A percentile compares a stretch with the other conserved stretches of the same genome.
These are phyloP conservation scores for Beauveria pseudobassiana DNA, from an alignment of 2,329 filamentous ascomycete genomes.

Conservation along the genomic window DNA sequence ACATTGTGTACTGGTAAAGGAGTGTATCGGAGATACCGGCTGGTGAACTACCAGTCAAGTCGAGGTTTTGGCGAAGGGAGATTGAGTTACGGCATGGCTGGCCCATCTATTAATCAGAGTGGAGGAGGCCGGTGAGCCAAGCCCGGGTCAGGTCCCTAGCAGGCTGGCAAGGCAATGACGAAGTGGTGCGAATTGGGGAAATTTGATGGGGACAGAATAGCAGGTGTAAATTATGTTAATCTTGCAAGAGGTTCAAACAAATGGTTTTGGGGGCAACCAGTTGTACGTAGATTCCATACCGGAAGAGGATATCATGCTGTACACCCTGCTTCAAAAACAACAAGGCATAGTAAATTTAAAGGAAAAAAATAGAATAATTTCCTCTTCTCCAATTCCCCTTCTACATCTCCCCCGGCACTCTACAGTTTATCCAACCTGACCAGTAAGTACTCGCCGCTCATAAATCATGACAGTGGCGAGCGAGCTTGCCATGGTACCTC, in stretches of 20 bases:
- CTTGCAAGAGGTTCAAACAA: not conserved
- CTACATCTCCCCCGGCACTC: no score
- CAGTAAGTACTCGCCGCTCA: no score
- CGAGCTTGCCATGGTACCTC: not conserved
- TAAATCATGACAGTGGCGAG: not conserved
- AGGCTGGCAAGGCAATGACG: not conserved
- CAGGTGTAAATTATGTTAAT: not conserved
- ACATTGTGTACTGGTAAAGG: no score
- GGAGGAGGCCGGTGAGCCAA: not conserved
- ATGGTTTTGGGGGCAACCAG: not conserved
- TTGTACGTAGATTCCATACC: not conserved
- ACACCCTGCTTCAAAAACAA: no score
- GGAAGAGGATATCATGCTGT: no score
- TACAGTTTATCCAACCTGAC: no score
- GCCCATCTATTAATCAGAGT: not conserved
- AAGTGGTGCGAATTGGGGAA: slow-evolving; percentile 7
- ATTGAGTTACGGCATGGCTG: not conserved
- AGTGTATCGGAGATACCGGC: no score
- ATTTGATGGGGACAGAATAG: slow-evolving; percentile 3
- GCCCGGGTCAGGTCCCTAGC: not conserved
- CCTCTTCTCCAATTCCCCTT: no score
- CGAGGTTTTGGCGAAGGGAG: not conserved
- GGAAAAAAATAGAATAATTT: no score
- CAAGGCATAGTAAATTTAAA: no score
- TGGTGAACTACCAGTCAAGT: not conserved